Conservation (phyloP, 768 basidiomycete species). For the Boletus subparvulus region DNA sequence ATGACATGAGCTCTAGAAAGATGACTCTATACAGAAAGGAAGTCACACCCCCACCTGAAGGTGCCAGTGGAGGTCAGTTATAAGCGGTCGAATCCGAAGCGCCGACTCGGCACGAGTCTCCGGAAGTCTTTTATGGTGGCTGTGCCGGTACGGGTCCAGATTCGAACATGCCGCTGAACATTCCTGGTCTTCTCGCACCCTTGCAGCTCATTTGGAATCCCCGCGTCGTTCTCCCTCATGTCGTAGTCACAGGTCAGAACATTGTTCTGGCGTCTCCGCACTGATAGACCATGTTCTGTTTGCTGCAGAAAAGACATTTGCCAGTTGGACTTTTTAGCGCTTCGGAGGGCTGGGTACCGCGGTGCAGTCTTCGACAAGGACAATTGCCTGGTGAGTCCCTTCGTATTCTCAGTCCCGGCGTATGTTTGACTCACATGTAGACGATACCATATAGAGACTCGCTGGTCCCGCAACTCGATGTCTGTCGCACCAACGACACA, state of each 20-base stretch:
- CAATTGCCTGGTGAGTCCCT: conserved; percentile 80
- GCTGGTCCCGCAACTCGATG: conserved; percentile 78
- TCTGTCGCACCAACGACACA: no score
- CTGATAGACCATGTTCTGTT: conserved; percentile 11
- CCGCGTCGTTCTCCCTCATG: no score
- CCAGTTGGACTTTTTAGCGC: conserved; percentile 71
- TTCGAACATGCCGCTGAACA: conserved; percentile 64
- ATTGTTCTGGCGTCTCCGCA: neutral
- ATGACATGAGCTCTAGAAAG: no score
- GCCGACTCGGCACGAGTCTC: no score
- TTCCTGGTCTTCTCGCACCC: conserved; percentile 67
- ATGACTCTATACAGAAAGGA: no score
- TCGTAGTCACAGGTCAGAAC: conserved; percentile 65
- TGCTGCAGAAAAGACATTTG: conserved; percentile 72
- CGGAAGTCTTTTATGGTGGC: no score
- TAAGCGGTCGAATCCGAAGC: no score
- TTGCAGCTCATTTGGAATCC: conserved; percentile 69
- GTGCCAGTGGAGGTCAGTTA: no score
- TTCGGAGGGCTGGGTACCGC: conserved; percentile 74
- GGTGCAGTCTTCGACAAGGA: conserved; percentile 98
- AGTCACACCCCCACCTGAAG: no score
- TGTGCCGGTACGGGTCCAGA: no score
- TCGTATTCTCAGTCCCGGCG: no score
- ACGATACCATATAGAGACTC: conserved; percentile 72
- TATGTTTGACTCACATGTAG: conserved; percentile 38